Percentiles rank a stretch among this genome's conserved stretches.
phyloP scores from a whole-genome alignment of 345 rosid genomes.

The Hevea brasiliensis region DNA sequence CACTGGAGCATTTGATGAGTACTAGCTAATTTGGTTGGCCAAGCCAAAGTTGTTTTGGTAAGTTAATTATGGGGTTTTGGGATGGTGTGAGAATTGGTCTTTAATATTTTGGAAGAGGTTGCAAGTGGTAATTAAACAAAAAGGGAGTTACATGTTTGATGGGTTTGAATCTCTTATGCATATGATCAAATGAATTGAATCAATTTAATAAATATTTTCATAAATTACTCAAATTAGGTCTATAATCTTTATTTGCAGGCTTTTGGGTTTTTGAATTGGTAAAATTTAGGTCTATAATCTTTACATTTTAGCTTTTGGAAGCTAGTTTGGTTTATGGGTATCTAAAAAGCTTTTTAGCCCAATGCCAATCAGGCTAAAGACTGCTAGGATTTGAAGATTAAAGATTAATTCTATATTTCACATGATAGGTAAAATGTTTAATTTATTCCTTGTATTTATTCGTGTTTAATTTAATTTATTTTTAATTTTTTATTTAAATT shows the following conservation, averaged over 20 bases:
- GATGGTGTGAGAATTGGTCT: constrained; percentile 2
- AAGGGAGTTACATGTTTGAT: background rate
- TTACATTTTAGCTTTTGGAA: background rate
- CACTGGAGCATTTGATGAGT: constrained; percentile 1
- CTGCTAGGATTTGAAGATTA: too few relatives aligned
- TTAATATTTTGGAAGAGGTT: constrained; percentile 5
- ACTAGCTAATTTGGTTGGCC: background rate
- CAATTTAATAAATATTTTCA: constrained; percentile 13
- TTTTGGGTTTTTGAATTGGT: background rate
- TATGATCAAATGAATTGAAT: constrained; percentile 1
- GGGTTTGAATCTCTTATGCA: constrained; percentile 8
- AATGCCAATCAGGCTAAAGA: too few relatives aligned
- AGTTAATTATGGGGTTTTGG: constrained; percentile 17
- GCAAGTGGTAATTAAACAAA: background rate
- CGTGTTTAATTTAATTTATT: too few relatives aligned
- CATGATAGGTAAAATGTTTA: too few relatives aligned
- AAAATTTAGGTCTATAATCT: background rate
- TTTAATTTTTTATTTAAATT: too few relatives aligned
- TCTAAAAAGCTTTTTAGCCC: too few relatives aligned
- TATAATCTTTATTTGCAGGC: too few relatives aligned
- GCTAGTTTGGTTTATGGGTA: background rate
- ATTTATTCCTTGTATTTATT: too few relatives aligned
- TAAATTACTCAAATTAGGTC: background rate
- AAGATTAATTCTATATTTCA: too few relatives aligned
- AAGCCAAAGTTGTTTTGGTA: constrained; percentile 3